Evolutionary conservation across 805 yeast genomes (phyloP).

Genomic region (Ogataea neopini): DNA sequence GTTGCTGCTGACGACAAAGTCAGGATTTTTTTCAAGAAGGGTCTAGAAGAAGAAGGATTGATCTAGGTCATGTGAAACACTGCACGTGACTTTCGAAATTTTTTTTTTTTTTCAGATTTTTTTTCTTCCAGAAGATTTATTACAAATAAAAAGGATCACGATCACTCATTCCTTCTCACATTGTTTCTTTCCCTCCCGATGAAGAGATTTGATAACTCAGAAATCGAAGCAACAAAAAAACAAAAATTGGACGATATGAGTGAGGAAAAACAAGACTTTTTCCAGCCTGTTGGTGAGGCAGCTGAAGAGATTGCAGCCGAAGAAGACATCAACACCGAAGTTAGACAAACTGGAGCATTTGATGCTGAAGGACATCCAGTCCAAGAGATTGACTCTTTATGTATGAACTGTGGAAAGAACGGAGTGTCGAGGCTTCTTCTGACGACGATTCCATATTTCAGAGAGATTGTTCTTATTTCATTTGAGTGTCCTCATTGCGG

Average conservation of each 20-base stretch:
- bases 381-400: constrained; percentile 90
- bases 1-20: constrained; percentile 59
- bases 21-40: constrained; percentile 37
- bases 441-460: constrained; percentile 88
- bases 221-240: constrained; percentile 25
- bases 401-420: constrained; percentile 90
- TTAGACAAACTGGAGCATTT: constrained; percentile 69
- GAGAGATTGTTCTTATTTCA: constrained; percentile 91
- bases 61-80: constrained; percentile 3
- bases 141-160: neutral
- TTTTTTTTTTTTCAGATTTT: constrained; percentile 9
- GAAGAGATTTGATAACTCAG: constrained; percentile 19
- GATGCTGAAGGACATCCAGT: constrained; percentile 93
- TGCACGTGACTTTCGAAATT: constrained; percentile 1
- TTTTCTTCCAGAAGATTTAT: constrained; percentile 5
- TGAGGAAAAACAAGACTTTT: constrained; percentile 43
- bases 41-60: constrained; percentile 27
- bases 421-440: constrained; percentile 83
- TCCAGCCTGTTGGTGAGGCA: constrained; percentile 61
- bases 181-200: constrained; percentile 5
- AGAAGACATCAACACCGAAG: constrained; percentile 40
- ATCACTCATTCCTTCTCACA: neutral
- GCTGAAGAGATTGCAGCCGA: constrained; percentile 48
- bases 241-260: constrained; percentile 28
- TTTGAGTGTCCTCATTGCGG: constrained; percentile 96